Evolutionary conservation across 345 rosid species (phyloP), one percentile per base, ranked within the genome.

Genomic region (Alliaria petiolata): DNA sequence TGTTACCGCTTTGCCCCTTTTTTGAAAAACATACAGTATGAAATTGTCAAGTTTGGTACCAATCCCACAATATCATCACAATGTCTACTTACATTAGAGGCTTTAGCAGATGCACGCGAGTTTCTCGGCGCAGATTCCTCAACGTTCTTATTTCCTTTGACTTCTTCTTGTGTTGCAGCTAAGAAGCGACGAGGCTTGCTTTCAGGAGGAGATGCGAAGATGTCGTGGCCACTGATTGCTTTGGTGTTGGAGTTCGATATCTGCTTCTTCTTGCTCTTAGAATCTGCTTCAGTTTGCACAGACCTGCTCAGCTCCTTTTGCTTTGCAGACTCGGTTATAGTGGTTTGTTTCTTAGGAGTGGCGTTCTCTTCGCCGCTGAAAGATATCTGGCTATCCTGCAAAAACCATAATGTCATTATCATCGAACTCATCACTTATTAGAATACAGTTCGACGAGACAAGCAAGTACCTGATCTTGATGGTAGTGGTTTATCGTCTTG

Each of bases 331-430:
- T 88, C 89, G 4, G 81, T 69, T 54, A 81, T 33, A 70, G 87
- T 65, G 53, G 76, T 36, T 31, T 87, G 92, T 72, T 84, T 86
- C 80, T 84, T 90, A 10, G 92, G 95, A 39, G 97, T 80, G 50
- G 71, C 62, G 44, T 83, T 80, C 31, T 84, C 89, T 36, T 85
- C 90, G 2, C 80, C 83, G 50, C 81, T 76, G 72, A 90, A 90
- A 20, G 89, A 88, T 77, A 90, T 90, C 67, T 90, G 97, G 72
- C 88, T 88, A 65, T 84, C 84, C 97, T 90, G 73, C 72, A 81
- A 74, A 71, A 49, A 15, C 10, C 15, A 38, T 28, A 28, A 17
- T 14, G 42, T 17, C 15, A 39, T 12, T 39, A 13, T 4, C 16
- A 19, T 22, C 25, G 3, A 1, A 3, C 30, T 25, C 38, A 42